Conservation (phyloP, 2,329 filamentous ascomycete genomes). For the Lecanosticta acicola region DNA sequence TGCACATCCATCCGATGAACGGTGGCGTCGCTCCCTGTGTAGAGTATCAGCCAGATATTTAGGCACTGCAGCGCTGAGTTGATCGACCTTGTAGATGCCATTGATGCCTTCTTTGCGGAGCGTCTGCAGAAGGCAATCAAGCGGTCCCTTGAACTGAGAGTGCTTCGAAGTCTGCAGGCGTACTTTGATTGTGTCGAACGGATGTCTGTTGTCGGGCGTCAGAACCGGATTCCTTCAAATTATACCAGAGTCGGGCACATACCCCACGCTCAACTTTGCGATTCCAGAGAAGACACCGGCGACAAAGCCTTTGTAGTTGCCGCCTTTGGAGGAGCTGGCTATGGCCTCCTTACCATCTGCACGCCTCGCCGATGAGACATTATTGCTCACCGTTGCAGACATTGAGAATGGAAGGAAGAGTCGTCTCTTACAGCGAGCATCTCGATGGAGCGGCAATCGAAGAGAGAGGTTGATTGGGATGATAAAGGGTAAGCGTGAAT, state of each 20-base stretch:
- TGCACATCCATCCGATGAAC: slow-evolving; percentile 95
- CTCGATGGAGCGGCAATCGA: not conserved
- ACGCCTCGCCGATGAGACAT: slow-evolving; percentile 14
- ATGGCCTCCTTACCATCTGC: slow-evolving; percentile 15
- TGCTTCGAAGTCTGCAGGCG: slow-evolving; percentile 80
- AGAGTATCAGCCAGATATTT: not conserved
- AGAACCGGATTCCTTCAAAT: not conserved
- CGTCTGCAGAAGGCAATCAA: slow-evolving; percentile 81
- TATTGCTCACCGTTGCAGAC: slow-evolving; percentile 25
- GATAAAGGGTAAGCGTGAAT: not conserved
- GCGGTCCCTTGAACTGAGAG: slow-evolving; percentile 73
- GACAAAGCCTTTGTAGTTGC: slow-evolving; percentile 90
- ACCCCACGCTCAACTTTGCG: slow-evolving; percentile 72
- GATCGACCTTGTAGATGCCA: slow-evolving; percentile 82
- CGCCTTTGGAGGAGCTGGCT: slow-evolving; percentile 21
- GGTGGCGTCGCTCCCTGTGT: slow-evolving; percentile 58
- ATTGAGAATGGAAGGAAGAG: slow-evolving; percentile 7
- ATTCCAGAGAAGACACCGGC: slow-evolving; percentile 94
- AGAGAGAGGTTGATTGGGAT: not conserved
- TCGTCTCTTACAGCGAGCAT: slow-evolving; percentile 1
- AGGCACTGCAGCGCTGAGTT: not conserved
- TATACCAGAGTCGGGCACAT: slow-evolving; percentile 25
- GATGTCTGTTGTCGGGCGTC: slow-evolving; percentile 48
- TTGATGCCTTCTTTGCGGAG: slow-evolving; percentile 75
- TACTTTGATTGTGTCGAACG: slow-evolving; percentile 95